Evolutionary conservation across 2,329 filamentous ascomycete genomes (phyloP).

Genomic region (Incumbomyces delicatus): DNA sequence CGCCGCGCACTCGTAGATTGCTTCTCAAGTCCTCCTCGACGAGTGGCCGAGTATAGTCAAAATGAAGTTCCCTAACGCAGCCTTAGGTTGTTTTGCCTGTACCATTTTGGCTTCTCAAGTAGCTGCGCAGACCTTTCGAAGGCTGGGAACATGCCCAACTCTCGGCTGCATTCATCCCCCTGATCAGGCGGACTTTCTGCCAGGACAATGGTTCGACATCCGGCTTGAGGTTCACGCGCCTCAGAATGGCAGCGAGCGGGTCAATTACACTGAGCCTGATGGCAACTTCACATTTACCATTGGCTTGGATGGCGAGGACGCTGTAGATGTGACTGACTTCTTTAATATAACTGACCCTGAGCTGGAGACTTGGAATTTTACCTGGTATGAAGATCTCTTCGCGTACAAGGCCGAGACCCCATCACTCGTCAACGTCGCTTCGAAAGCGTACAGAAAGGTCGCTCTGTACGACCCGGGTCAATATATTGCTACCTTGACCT

Average conservation of each 20-base stretch:
- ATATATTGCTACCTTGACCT: slow-evolving; percentile 65
- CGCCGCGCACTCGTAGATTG: too few species aligned
- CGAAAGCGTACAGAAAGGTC: slow-evolving; percentile 67
- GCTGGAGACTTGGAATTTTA: slow-evolving; percentile 72
- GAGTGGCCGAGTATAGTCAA: background rate
- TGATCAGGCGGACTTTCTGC: slow-evolving; percentile 66
- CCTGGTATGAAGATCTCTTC: slow-evolving; percentile 77
- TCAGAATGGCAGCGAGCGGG: slow-evolving; percentile 72
- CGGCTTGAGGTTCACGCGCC: slow-evolving; percentile 74
- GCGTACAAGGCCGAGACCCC: slow-evolving; percentile 60
- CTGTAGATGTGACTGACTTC: slow-evolving; percentile 51
- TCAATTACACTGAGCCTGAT: slow-evolving; percentile 57
- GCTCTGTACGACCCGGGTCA: slow-evolving; percentile 69
- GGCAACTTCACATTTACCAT: slow-evolving; percentile 68
- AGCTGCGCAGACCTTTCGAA: slow-evolving; percentile 45
- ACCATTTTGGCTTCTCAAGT: slow-evolving; percentile 3
- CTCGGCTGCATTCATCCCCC: slow-evolving; percentile 50
- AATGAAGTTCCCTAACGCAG: slow-evolving; percentile 4
- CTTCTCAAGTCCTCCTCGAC: too few species aligned
- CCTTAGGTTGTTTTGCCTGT: slow-evolving; percentile 4
- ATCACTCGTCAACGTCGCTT: slow-evolving; percentile 67
- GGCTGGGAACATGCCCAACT: slow-evolving; percentile 46
- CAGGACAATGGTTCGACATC: slow-evolving; percentile 76
- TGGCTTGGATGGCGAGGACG: slow-evolving; percentile 48
- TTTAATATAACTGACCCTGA: slow-evolving; percentile 62